phyloP scores from a whole-genome alignment of 2,329 filamentous ascomycete species.

The Fusarium luffae region DNA sequence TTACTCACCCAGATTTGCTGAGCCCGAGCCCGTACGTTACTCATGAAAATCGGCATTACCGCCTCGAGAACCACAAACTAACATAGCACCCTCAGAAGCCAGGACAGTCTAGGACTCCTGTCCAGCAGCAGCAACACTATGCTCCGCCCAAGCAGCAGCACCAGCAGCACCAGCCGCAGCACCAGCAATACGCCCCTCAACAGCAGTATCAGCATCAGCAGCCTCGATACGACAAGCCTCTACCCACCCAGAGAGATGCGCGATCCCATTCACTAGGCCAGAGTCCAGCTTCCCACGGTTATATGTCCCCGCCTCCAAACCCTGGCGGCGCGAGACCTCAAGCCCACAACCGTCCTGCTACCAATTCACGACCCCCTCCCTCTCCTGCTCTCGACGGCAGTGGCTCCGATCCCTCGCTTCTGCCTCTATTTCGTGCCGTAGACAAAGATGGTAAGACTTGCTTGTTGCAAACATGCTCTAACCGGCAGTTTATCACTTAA shows the following conservation, averaged over 20 bases:
- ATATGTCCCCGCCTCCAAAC: conserved; percentile 64
- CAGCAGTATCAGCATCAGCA: conserved; percentile 45
- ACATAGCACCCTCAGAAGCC: conserved; percentile 50
- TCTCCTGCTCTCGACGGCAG: conserved; percentile 67
- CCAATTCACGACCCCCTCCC: conserved; percentile 72
- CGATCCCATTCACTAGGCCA: conserved; percentile 42
- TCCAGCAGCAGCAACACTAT: conserved; percentile 45
- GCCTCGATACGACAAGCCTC: conserved; percentile 62
- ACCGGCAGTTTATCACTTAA: not conserved
- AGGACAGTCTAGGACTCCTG: conserved; percentile 46
- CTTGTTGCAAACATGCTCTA: not conserved
- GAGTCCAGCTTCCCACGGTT: conserved; percentile 53
- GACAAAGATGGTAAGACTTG: conserved; percentile 79
- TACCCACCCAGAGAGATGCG: conserved; percentile 50
- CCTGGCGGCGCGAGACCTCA: conserved; percentile 56
- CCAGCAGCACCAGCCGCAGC: conserved; percentile 20
- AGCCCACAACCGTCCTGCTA: conserved; percentile 63
- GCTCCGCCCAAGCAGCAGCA: conserved; percentile 46
- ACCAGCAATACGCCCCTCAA: not conserved
- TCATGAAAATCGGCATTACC: not conserved
- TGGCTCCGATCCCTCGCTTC: conserved; percentile 66
- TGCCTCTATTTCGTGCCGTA: conserved; percentile 88
- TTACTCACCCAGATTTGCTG: conserved; percentile 69
- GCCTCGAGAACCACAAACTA: conserved; percentile 20
- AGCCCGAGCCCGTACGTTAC: conserved; percentile 73